Base-by-base conservation (phyloP, 306 rosid genomes). In the Prunus fruticosa region DNA sequence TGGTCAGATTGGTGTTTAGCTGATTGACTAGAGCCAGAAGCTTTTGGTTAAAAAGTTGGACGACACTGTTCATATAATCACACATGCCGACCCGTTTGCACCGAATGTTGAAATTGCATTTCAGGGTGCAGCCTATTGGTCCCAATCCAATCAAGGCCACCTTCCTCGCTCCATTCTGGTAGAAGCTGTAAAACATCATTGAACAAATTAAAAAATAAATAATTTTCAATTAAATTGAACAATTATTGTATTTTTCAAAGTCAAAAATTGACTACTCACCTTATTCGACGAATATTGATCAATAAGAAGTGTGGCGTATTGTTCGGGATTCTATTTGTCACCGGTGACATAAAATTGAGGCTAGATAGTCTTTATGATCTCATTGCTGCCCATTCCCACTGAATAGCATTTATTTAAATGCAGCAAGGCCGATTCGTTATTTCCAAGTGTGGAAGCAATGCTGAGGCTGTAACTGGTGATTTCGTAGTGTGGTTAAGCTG, bases 341-440 rank as follows among this genome's bases (percentile, higher is more conserved):
- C 90, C 75, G 22, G 91, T 57, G 8, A 61, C 70, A 78, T 84
- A 89, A 38, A 30, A 30, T 22, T 53, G 15, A 18, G 94, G 90
- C 75, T n/a, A n/a, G n/a, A n/a, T n/a, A n/a, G n/a, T n/a, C n/a
- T 53, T 84, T 22, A 88, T 32, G 83, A 84, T 89, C 74, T 89
- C 97, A 53, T 89, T 89, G 64, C 32, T 82, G 6, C 97, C 97
- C 15, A 89, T 84, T 38, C 60, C 73, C 11, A 91, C 79, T 34
- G 75, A 82, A 72, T 89, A 80, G 77, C 97, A 91, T 61, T 84
- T 86, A 3, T 53, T 72, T 28, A 89, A 75, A 38, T 84, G 19
- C 20, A 78, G 14, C 11, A 5, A 9, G 1, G 88, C 81, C 14
- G 73, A 25, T 1, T 18, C 27, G n/a, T 8, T 28, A 66, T 68